phyloP scores from a whole-genome alignment of 176 grass and related monocot genomes.

The maize (Zea mays) region Zm-B73-REFERENCE-NAM-5.0 NC_050098.1:208816501-208817000 shows the following conservation, averaged over 20 bases:
- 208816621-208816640: conserved; percentile 39
- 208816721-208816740: conserved; percentile 47
- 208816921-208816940: conserved; percentile 47
- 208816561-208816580: conserved; percentile 33
- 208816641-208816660: conserved; percentile 41
- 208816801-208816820: conserved; percentile 50
- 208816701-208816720: conserved; percentile 49
- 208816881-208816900: conserved; percentile 29
- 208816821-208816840: conserved; percentile 58
- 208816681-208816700: conserved; percentile 43
- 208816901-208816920: conserved; percentile 62
- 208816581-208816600: conserved; percentile 31
- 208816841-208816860: conserved; percentile 32
- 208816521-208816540: conserved; percentile 39
- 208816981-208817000: conserved; percentile 51
- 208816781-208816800: conserved; percentile 42
- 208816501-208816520: conserved; percentile 52
- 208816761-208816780: conserved; percentile 43
- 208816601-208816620: conserved; percentile 26
- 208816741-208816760: conserved; percentile 43
- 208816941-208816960: conserved; percentile 58
- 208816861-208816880: conserved; percentile 19
- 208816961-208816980: conserved; percentile 53
- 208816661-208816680: conserved; percentile 66
- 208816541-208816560: conserved; percentile 32